A percentile compares a stretch with the other conserved stretches of the same genome.
These are phyloP conservation scores for Lolium multiflorum DNA, from an alignment of 176 grass and related monocot species.

Conservation along the genomic window DNA sequence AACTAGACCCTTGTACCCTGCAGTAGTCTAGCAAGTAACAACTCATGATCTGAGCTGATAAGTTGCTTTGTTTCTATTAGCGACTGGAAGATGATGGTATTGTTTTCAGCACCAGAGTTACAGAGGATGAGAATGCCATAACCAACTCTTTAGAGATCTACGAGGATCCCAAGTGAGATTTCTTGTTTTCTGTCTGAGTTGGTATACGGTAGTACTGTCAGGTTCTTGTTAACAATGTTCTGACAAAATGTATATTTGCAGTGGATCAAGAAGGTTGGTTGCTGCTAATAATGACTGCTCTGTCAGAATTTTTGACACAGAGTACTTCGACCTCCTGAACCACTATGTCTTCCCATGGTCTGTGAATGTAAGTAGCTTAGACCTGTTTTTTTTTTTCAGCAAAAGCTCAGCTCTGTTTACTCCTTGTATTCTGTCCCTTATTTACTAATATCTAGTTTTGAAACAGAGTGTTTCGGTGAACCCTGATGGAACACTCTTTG, in stretches of 20 bases:
- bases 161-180: constrained; percentile 68
- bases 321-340: constrained; percentile 68
- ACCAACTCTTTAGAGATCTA: constrained; percentile 88
- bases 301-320: constrained; percentile 79
- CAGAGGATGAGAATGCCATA: constrained; percentile 86
- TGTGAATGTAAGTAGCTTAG: constrained; percentile 73
- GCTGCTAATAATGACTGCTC: constrained; percentile 79
- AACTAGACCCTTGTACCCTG: neutral
- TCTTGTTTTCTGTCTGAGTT: neutral
- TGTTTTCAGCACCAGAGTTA: constrained; percentile 84
- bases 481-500: constrained; percentile 78
- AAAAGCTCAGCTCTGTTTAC: constrained; percentile 20
- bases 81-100: constrained; percentile 73
- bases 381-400: neutral
- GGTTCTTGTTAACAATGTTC: neutral
- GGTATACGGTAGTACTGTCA: constrained; percentile 9
- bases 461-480: constrained; percentile 73
- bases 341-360: constrained; percentile 73
- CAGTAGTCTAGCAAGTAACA: neutral
- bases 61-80: constrained; percentile 44
- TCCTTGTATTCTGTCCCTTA: constrained; percentile 12
- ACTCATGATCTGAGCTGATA: constrained; percentile 18
- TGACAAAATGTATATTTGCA: constrained; percentile 49
- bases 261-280: constrained; percentile 72
- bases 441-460: constrained; percentile 1